Conservation (phyloP, 2,329 filamentous ascomycete species). For the Dendrostoma leiphaemia region DNA sequence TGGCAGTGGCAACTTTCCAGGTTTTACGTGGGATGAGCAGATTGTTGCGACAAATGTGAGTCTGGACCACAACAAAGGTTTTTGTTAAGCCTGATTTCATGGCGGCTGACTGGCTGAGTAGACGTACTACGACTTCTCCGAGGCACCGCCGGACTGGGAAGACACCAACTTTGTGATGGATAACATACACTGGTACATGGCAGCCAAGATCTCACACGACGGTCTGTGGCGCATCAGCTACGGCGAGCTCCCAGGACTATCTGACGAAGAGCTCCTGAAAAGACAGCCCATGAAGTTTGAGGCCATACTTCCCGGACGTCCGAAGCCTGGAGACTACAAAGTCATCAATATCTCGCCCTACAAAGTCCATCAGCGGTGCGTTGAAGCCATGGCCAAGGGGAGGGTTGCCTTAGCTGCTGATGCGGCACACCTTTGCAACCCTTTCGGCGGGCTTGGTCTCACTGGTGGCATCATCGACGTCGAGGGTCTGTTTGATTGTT, state of each 20-base stretch:
- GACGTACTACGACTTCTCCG: constrained; percentile 41
- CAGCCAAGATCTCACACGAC: constrained; percentile 44
- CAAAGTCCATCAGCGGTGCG: constrained; percentile 32
- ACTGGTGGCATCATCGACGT: constrained; percentile 9
- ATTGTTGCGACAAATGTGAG: constrained; percentile 48
- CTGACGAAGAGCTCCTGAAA: constrained; percentile 39
- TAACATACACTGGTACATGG: constrained; percentile 49
- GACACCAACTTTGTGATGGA: constrained; percentile 47
- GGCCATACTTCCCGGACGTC: constrained; percentile 45
- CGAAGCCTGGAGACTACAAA: constrained; percentile 44
- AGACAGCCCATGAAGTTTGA: constrained; percentile 42
- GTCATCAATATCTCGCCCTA: constrained; percentile 44
- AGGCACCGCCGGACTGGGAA: constrained; percentile 31
- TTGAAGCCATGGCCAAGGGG: neutral
- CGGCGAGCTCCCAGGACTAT: constrained; percentile 40
- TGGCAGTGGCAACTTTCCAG: constrained; percentile 37
- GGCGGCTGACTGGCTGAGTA: neutral
- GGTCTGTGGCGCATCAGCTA: constrained; percentile 52
- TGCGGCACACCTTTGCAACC: constrained; percentile 11
- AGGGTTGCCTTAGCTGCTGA: constrained; percentile 6
- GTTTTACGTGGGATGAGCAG: constrained; percentile 43
- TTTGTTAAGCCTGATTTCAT: neutral
- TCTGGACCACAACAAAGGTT: neutral
- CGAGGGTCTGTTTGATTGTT: neutral
- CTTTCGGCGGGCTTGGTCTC: constrained; percentile 8